Conservation (phyloP, 345 rosid species). For the Salix suchowensis region DNA sequence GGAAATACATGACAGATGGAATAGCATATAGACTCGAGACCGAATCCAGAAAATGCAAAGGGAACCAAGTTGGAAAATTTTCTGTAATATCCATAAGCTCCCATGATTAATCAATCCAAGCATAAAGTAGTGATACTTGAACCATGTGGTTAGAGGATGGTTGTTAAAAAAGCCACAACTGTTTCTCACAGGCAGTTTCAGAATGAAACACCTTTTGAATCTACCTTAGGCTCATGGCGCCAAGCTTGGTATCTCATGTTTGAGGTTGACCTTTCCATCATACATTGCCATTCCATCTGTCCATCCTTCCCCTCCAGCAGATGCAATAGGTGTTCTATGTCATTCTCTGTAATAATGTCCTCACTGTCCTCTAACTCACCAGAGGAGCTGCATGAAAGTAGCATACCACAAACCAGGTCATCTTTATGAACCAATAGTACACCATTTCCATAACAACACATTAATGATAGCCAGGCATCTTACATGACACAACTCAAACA, state of each 20-base stretch:
- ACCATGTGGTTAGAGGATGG: neutral
- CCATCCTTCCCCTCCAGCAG: conserved; percentile 63
- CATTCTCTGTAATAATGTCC: conserved; percentile 63
- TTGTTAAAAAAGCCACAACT: neutral
- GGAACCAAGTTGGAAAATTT: neutral
- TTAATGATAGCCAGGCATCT: neutral
- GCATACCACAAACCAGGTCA: neutral
- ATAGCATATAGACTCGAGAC: neutral
- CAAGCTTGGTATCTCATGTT: conserved; percentile 86
- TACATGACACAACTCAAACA: neutral
- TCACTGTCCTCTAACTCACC: conserved; percentile 31
- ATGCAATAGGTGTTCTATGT: conserved; percentile 67
- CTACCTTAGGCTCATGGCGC: conserved; percentile 88
- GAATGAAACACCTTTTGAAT: neutral
- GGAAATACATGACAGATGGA: neutral
- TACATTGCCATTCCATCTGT: conserved; percentile 72
- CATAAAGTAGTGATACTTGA: neutral
- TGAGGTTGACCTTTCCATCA: conserved; percentile 79
- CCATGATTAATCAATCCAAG: neutral
- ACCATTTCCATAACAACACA: neutral
- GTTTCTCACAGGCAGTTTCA: neutral
- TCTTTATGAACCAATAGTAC: neutral
- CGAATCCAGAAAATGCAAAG: conserved; percentile 1
- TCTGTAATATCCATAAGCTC: neutral
- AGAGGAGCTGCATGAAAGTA: conserved; percentile 26